Percentiles rank a stretch among this genome's conserved stretches.
These are phyloP conservation scores for Corchorus capsularis DNA, from an alignment of 345 rosid species.

Conservation along the genomic window DNA sequence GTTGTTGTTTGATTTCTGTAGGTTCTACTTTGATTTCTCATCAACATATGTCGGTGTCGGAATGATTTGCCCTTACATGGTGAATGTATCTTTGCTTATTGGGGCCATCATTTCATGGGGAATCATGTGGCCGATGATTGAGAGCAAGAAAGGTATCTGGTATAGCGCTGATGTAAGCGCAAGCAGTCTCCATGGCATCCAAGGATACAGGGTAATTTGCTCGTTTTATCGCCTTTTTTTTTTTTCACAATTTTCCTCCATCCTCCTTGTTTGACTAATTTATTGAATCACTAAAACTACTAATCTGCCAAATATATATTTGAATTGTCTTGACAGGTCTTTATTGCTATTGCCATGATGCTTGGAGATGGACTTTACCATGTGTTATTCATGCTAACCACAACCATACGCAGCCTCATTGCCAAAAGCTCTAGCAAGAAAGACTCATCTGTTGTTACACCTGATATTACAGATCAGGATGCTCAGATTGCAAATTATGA, in stretches of 20 bases:
- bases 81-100: conserved; percentile 71
- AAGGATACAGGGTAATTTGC: conserved; percentile 68
- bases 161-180: conserved; percentile 44
- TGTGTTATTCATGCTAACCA: conserved; percentile 52
- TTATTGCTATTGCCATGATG: conserved; percentile 86
- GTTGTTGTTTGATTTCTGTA: conserved; percentile 15
- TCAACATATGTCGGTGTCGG: conserved; percentile 91
- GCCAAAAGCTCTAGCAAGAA: conserved; percentile 17
- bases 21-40: conserved; percentile 93
- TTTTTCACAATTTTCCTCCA: background rate
- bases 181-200: conserved; percentile 73
- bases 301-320: background rate
- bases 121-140: conserved; percentile 81
- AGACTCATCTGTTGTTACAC: conserved; percentile 6
- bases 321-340: conserved; percentile 42
- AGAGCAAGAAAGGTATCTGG: conserved; percentile 70
- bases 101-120: conserved; percentile 91
- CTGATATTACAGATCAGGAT: background rate
- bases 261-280: background rate
- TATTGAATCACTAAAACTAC: background rate
- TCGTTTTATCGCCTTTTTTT: background rate
- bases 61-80: conserved; percentile 89
- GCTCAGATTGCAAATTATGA: conserved; percentile 29
- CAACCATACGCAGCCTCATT: conserved; percentile 44
- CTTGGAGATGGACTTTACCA: conserved; percentile 89